These are phyloP conservation scores for Alternaria brassicicola DNA, from an alignment of 2,329 filamentous ascomycete genomes.

Conservation along the genomic window DNA sequence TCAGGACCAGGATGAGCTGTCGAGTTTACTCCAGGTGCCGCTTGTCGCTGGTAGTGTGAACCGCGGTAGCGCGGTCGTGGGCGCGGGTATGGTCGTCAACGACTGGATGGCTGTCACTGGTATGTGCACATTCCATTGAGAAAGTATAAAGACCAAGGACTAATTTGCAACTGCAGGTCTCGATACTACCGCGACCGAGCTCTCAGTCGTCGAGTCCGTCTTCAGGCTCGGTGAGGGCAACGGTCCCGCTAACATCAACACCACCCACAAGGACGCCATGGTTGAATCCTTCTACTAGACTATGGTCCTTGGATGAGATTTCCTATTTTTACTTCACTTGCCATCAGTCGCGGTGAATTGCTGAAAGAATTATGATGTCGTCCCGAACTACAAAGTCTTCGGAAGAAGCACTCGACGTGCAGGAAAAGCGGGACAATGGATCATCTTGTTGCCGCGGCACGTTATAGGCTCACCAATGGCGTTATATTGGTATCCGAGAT, in stretches of 20 bases:
- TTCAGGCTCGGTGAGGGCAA: conserved; percentile 90
- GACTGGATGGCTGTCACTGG: conserved; percentile 93
- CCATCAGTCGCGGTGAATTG: not conserved
- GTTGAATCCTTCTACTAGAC: conserved; percentile 96
- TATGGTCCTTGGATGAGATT: not conserved
- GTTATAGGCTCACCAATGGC: not conserved
- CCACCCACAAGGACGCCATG: conserved; percentile 93
- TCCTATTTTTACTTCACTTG: not conserved
- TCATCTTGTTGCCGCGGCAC: not conserved
- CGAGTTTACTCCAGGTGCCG: conserved; percentile 89
- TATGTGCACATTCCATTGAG: conserved; percentile 19
- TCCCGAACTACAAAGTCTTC: not conserved
- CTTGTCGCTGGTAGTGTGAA: conserved; percentile 95
- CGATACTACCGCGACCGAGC: conserved; percentile 95
- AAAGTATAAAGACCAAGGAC: not conserved
- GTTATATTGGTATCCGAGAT: not conserved
- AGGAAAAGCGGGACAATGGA: not conserved
- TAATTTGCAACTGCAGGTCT: conserved; percentile 60
- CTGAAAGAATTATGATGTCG: not conserved
- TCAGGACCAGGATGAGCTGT: conserved; percentile 97
- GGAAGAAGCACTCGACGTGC: not conserved
- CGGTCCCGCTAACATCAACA: conserved; percentile 78
- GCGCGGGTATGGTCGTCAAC: conserved; percentile 94
- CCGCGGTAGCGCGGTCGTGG: conserved; percentile 91
- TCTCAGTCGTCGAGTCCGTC: conserved; percentile 94